A percentile compares a stretch with the other conserved stretches of the same genome.
These are phyloP conservation scores for Populus trichocarpa DNA, from an alignment of 441 rosid genomes.

Conservation along the genomic window DNA sequence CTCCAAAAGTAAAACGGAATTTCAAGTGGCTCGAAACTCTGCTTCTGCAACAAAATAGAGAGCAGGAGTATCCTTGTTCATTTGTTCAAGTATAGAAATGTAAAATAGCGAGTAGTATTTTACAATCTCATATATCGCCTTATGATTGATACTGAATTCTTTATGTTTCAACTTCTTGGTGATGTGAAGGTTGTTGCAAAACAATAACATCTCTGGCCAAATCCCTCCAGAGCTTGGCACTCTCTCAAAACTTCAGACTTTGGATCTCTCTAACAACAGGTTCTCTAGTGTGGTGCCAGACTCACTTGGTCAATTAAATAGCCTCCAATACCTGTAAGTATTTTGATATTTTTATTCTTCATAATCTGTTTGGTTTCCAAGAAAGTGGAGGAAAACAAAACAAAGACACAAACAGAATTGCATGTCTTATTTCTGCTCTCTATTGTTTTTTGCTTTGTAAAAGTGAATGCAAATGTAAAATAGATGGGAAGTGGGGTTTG, in stretches of 20 bases:
- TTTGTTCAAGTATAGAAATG: background rate
- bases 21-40: background rate
- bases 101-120: background rate
- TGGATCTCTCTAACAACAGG: constrained; percentile 83
- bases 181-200: constrained; percentile 69
- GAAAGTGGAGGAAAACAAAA: constrained; percentile 11
- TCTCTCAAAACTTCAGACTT: constrained; percentile 63
- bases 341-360: background rate
- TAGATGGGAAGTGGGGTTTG: background rate
- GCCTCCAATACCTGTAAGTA: constrained; percentile 74
- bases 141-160: background rate
- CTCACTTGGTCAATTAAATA: constrained; percentile 47
- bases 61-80: background rate
- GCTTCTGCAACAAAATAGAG: background rate
- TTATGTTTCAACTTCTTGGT: constrained; percentile 13
- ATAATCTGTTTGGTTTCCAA: constrained; percentile 19
- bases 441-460: background rate
- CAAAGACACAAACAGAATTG: background rate
- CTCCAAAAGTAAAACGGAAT: background rate
- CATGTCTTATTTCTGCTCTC: constrained; percentile 2
- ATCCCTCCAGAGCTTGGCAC: constrained; percentile 67
- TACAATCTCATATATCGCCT: background rate
- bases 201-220: constrained; percentile 73
- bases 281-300: constrained; percentile 58
- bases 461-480: background rate